Base-by-base conservation (phyloP, 257 asterid species). In the Cordia subcordata region DNA sequence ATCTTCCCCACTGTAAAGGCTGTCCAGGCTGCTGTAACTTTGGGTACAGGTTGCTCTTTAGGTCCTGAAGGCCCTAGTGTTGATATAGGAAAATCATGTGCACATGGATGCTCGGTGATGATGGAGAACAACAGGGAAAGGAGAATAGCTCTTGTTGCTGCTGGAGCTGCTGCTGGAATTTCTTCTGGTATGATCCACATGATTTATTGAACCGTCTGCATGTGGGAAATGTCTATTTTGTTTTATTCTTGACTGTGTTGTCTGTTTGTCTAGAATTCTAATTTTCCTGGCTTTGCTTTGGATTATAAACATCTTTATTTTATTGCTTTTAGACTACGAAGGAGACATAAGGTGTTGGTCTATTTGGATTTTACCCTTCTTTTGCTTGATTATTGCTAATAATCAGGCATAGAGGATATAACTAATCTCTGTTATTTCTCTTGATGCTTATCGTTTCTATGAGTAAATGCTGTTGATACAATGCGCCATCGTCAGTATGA, bases 41-140 rank as follows among this genome's bases (percentile, higher is more conserved):
- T 93, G 67, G 97, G 94, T 27, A 93, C 99, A 53, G 97, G 99
- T 27, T 79, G 99, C 77, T 93, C 99, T 68, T 76, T 93, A 57
- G 99, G 99, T 65, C 99, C 99, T 50, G 97, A 93, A 79, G 99
- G 99, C 62, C 97, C 97, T 17, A 90, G 97, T 72, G 99, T 93
- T 11, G 99, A 93, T 76, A 93, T 93, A 71, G 99, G 97, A 42
- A 93, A 86, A 73, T 93, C 99, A 12, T 89, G 99, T 76, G 99
- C 96, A 55, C 65, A 86, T 65, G 97, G 96, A 62, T 81, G 87
- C 81, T 89, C 99, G 0, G 77, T 83, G 68, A 89, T 82, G 73
- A 93, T 89, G 97, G 99, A 93, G 75, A 93, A 80, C 81, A 93
- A 93, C 63, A 84, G 92, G 72, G 99, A 93, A 82, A 81, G 97